A percentile compares a stretch with the other conserved stretches of the same genome.
Conservation (phyloP, 1,139 yeast species). For the Taphrina communis region DNA sequence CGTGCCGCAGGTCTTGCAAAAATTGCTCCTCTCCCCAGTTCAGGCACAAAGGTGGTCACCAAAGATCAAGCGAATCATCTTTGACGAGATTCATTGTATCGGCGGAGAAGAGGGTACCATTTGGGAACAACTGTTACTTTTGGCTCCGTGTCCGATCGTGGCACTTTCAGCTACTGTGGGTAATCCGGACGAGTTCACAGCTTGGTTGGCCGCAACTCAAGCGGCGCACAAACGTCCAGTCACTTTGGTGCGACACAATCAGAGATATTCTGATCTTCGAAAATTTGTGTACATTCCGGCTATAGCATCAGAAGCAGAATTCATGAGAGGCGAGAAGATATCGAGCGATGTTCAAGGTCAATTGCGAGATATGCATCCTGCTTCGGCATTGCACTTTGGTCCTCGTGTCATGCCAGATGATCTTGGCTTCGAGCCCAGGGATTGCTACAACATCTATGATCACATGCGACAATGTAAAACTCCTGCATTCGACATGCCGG, state of each 20-base stretch:
- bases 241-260: slow-evolving; percentile 40
- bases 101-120: slow-evolving; percentile 42
- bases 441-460: slow-evolving; percentile 34
- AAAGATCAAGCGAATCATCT: slow-evolving; percentile 42
- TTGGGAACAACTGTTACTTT: slow-evolving; percentile 39
- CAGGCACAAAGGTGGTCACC: slow-evolving; percentile 42
- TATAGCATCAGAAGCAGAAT: slow-evolving; percentile 30
- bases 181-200: slow-evolving; percentile 40
- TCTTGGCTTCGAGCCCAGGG: slow-evolving; percentile 41
- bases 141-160: slow-evolving; percentile 42
- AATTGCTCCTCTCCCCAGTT: slow-evolving; percentile 42
- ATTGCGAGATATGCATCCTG: slow-evolving; percentile 40
- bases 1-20: slow-evolving; percentile 43
- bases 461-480: slow-evolving; percentile 39
- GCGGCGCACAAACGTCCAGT: slow-evolving; percentile 40
- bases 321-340: slow-evolving; percentile 29
- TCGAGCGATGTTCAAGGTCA: slow-evolving; percentile 33
- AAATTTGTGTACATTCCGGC: slow-evolving; percentile 42
- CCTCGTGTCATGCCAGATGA: slow-evolving; percentile 41
- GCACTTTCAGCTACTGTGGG: slow-evolving; percentile 44
- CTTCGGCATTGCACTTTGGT: slow-evolving; percentile 41
- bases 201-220: slow-evolving; percentile 42
- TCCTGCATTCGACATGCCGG: slow-evolving; percentile 41
- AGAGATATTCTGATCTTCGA: slow-evolving; percentile 42
- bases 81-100: slow-evolving; percentile 42